These are phyloP conservation scores for Daldinia vernicosa DNA, from an alignment of 495 filamentous ascomycete species.

Conservation along the genomic window DNA sequence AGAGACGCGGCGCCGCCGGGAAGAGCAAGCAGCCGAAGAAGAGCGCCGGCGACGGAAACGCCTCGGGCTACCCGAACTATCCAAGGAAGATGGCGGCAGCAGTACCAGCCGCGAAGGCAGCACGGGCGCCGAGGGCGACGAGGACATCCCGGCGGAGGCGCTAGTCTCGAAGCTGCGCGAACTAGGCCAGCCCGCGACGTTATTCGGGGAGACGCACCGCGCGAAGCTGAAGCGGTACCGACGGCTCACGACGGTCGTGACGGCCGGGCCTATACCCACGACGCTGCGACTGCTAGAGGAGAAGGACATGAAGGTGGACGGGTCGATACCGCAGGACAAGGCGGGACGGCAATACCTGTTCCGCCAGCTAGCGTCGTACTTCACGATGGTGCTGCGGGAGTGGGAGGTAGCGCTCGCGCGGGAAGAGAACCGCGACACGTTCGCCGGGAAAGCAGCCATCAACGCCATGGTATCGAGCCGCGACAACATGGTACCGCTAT, in stretches of 20 bases:
- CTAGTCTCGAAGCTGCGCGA: conserved; percentile 72
- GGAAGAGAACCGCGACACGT: conserved; percentile 70
- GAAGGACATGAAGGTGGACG: conserved; percentile 83
- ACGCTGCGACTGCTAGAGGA: conserved; percentile 79
- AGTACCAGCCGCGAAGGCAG: conserved; percentile 18
- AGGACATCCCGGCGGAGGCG: conserved; percentile 78
- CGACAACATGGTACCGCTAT: conserved; percentile 89
- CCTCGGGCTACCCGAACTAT: conserved; percentile 75
- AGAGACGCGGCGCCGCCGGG: conserved; percentile 72
- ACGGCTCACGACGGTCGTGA: conserved; percentile 60
- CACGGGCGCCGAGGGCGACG: conserved; percentile 47
- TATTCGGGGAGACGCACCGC: conserved; percentile 88
- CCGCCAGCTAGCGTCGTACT: conserved; percentile 90
- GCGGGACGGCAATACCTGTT: conserved; percentile 72
- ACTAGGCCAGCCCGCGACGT: conserved; percentile 72
- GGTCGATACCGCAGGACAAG: conserved; percentile 65
- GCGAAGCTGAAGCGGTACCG: conserved; percentile 74
- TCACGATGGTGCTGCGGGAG: conserved; percentile 88
- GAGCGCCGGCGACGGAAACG: conserved; percentile 59
- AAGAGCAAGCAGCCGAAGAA: conserved; percentile 73
- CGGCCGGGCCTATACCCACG: conserved; percentile 69
- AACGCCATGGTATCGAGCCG: conserved; percentile 81
- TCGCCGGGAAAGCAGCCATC: conserved; percentile 77
- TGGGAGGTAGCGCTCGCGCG: conserved; percentile 83
- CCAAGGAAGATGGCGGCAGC: conserved; percentile 45